Conservation (phyloP, 305 asterid species). For the Rubia occidens region DNA sequence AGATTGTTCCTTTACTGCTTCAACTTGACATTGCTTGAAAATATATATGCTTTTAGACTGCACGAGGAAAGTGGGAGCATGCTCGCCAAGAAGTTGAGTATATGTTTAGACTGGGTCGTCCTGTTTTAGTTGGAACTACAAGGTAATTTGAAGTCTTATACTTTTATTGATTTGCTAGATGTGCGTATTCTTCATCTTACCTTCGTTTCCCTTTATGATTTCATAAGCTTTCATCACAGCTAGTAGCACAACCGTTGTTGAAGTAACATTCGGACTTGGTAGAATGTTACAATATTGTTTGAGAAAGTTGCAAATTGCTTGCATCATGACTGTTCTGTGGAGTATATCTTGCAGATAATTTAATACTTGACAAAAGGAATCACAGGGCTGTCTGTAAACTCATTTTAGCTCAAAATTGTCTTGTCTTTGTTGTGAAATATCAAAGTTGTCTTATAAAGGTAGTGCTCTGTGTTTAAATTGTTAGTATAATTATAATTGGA, state of each 20-base stretch:
- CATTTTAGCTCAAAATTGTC: neutral
- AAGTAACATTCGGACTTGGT: neutral
- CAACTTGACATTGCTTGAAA: constrained; percentile 24
- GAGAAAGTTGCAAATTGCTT: neutral
- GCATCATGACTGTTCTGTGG: neutral
- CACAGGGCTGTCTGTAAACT: neutral
- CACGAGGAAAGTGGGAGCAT: constrained; percentile 86
- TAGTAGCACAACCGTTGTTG: too few relatives aligned
- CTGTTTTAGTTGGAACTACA: constrained; percentile 94
- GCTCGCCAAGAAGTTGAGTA: constrained; percentile 78
- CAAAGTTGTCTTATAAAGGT: neutral
- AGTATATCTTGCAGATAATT: neutral
- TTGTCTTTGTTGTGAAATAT: neutral
- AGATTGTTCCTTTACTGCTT: neutral
- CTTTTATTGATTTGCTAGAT: constrained; percentile 11
- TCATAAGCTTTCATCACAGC: constrained; percentile 2
- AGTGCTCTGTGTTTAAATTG: neutral
- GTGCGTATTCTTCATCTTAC: neutral
- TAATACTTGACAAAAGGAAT: neutral
- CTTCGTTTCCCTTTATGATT: neutral
- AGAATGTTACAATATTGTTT: neutral
- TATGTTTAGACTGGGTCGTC: constrained; percentile 86
- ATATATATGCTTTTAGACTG: constrained; percentile 48
- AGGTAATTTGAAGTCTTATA: constrained; percentile 46
- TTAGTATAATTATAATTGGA: neutral